Evolutionary conservation across 257 asterid genomes (phyloP), one percentile per base, ranked within the genome.

Genomic region (Petrea volubilis): DNA sequence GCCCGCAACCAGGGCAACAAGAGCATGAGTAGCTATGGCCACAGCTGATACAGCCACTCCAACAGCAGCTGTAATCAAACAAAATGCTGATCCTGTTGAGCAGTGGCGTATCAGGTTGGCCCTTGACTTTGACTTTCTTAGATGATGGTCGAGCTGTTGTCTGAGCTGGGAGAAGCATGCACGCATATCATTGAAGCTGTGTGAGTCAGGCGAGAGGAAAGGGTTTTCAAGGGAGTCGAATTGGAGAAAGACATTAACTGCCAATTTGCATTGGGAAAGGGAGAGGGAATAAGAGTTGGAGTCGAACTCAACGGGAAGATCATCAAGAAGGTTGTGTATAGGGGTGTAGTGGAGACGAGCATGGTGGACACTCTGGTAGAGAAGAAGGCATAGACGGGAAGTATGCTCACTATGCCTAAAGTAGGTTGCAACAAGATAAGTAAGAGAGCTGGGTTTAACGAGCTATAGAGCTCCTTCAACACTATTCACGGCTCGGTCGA

Each of bases 11-110:
- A 85, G 81, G 36, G 84, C 81, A 17, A 66, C 86, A 18, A 93
- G 82, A 60, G 97, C 92, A 64, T 88, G 97, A 7, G 87, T 81
- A 69, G 92, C 96, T 53, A 87, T 86, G 12, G 64, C 56, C 36
- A 81, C 82, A 38, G 97, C 96, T 25, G 98, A 79, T 67, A 88
- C 13, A 28, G 75, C 80, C 64, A 82, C 93, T 50, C 96, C 97
- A 59, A 83, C 71, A 8, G 83, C 74, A 64, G 88, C 82, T 15
- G 81, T 91, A 46, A 84, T 69, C 52, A 88, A 60, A 74, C 97
- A 91, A 40, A 75, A 1, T 3, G 87, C 93, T 13, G 83, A 82
- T 18, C 96, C 92, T 52, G 57, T 70, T 9, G 96, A 89, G 77
- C 87, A 88, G 66, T 58, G 49, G 2, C 64, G 83, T 20, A 84